These are phyloP conservation scores for Dothideomycetes sp. DNA, from an alignment of 2,329 filamentous ascomycete species.

Conservation along the genomic window DNA sequence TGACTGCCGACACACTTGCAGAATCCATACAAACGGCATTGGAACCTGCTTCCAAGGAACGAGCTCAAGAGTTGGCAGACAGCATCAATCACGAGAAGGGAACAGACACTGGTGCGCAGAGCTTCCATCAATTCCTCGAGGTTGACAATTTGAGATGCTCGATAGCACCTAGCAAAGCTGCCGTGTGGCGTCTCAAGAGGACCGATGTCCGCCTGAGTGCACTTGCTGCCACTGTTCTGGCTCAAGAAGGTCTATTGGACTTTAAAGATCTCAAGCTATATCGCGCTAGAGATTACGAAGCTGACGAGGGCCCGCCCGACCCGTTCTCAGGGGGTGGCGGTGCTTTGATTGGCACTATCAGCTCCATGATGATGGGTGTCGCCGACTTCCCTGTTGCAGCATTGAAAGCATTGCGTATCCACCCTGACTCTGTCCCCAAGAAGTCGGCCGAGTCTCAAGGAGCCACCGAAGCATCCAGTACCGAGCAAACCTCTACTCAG, in stretches of 20 bases:
- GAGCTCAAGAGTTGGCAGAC: constrained; percentile 28
- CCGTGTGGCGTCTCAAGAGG: constrained; percentile 62
- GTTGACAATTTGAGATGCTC: constrained; percentile 56
- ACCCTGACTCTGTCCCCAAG: constrained; percentile 17
- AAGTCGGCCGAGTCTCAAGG: constrained; percentile 7
- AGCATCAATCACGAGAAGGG: constrained; percentile 35
- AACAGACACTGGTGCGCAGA: constrained; percentile 29
- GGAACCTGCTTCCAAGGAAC: constrained; percentile 23
- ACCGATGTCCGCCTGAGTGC: constrained; percentile 59
- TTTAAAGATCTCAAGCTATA: constrained; percentile 62
- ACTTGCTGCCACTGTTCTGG: constrained; percentile 59
- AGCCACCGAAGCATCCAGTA: neutral
- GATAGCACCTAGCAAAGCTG: constrained; percentile 55
- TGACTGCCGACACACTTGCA: constrained; percentile 33
- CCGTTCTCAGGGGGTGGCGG: constrained; percentile 68
- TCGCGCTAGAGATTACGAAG: constrained; percentile 56
- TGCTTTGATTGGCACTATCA: constrained; percentile 66
- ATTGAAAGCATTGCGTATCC: constrained; percentile 35
- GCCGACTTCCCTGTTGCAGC: constrained; percentile 57
- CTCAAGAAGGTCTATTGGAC: constrained; percentile 52
- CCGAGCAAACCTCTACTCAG: neutral
- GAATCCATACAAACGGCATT: constrained; percentile 34
- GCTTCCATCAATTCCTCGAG: constrained; percentile 43
- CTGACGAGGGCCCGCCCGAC: constrained; percentile 65
- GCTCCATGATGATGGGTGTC: constrained; percentile 68